Base-by-base conservation (phyloP, 1,284 basidiomycete species). In the Cystobasidium pallidum region DNA sequence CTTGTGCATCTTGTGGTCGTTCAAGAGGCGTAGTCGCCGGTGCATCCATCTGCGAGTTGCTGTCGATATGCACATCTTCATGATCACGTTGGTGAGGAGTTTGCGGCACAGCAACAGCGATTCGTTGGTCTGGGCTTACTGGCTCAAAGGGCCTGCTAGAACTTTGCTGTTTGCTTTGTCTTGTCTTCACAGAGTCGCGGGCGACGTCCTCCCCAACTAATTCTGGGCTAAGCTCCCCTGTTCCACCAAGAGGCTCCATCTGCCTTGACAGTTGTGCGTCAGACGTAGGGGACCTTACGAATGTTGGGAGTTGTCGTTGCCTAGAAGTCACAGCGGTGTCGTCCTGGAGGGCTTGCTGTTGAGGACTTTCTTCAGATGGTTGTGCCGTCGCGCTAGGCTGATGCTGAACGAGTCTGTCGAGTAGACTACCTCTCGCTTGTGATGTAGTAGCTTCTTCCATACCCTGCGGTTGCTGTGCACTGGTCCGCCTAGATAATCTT, bases 151-250 rank as follows among this genome's bases (percentile, higher is more conserved):
- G 36, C n/a, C 39, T 61, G 6, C 19, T n/a, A 17, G 34, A 3
- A 2, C 45, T 61, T 13, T 39, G 58, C 24, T 43, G 24, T 45
- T 61, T 61, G 15, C 39, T 61, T 2, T 36, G 58, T 30, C 39
- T 45, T 26, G 45, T 15, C n/a, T 61, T 61, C 15, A 21, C 43
- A 13, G 58, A 39, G 30, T n/a, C n/a, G n/a, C n/a, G n/a, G n/a
- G n/a, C n/a, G n/a, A n/a, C n/a, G n/a, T n/a, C n/a, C n/a, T n/a
- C n/a, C n/a, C n/a, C 26, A 10, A 32, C 54, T 1, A 57, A 19
- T 17, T 57, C 54, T 2, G 54, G 54, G 21, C 54, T 57, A 15
- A 34, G 4, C 30, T 19, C 30, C 19, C 17, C 54, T 1, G 2
- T 34, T 7, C 30, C 19, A 21, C 10, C 32, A 3, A 45, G 4